Evolutionary conservation across 441 rosid genomes (phyloP).

Genomic region (Geranium incanum): DNA sequence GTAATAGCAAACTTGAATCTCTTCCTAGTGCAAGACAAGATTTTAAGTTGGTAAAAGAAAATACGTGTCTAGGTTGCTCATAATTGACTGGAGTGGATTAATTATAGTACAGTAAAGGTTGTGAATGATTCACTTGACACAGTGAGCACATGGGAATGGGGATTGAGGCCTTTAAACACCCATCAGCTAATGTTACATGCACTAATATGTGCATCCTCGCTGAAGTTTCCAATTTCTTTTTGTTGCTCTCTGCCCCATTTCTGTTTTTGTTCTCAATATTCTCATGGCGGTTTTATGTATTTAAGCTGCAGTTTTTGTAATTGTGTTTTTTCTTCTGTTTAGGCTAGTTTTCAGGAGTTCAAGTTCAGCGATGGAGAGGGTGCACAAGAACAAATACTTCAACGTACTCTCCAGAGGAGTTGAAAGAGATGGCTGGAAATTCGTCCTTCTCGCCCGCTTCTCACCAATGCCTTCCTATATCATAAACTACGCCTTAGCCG

Average conservation of each 20-base stretch:
- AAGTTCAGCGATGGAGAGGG: conserved; percentile 60
- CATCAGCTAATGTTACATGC: neutral
- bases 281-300: neutral
- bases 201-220: neutral
- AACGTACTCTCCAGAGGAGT: conserved; percentile 69
- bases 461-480: conserved; percentile 84
- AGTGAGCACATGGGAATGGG: neutral
- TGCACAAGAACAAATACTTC: conserved; percentile 58
- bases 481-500: conserved; percentile 81
- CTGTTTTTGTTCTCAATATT: neutral
- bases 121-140: neutral
- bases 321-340: conserved; percentile 19
- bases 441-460: conserved; percentile 96
- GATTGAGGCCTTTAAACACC: neutral
- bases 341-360: conserved; percentile 75
- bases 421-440: conserved; percentile 85
- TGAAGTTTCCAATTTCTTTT: neutral
- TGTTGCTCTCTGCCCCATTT: neutral
- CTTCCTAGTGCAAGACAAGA: neutral
- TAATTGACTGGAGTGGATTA: neutral
- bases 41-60: neutral
- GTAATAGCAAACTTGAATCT: neutral
- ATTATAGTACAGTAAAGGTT: neutral
- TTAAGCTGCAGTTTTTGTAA: conserved; percentile 2
- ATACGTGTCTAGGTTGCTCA: neutral